Base-by-base conservation (phyloP, 2,329 filamentous ascomycete species). In the Fusarium miscanthi region DNA sequence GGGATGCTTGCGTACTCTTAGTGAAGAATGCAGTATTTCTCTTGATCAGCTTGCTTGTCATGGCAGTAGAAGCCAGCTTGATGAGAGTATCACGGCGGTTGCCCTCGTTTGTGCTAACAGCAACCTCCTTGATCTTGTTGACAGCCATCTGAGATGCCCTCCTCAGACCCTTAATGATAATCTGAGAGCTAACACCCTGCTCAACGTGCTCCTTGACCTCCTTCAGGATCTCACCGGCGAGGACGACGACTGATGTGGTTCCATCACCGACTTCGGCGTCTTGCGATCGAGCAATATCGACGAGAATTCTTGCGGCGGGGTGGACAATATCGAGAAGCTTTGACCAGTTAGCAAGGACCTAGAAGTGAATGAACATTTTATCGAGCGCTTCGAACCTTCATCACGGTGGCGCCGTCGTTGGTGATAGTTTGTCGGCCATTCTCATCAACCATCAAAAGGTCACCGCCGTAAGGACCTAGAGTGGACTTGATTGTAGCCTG, bases 1-100 rank as follows among this genome's bases (percentile, higher is more conserved):
- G 37, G 33, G 10, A 23, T 23, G 7, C 12, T 25, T 19, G 52
- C 90, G 75, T 86, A 97, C 94, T 97, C 88, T 97, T 96, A 72
- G 96, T 98, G 85, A 99, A 99, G 84, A 98, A 99, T 7, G 90
- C 90, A 37, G 96, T 93, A 85, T 99, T 98, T 79, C 95, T 90
- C 89, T 98, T 97, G 81, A 99, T 98, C 77, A 99, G 87, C 88
- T 99, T 99, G 89, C 95, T 98, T 83, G 95, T 98, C 96, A 99
- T 99, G 77, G 96, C 96, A 33, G 96, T 99, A 40, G 90, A 94
- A 35, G 96, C 96, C 77, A 99, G 87, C 85, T 97, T 97, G 81
- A 87, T 85, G 69, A 99, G 88, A 45, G 95, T 98, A 77, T 98
- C 95, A 77, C 93, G 90, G 84, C 92, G 93, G 84, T 93, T 95